Base-by-base conservation (phyloP, 345 rosid species). In the Arabis hirsuta region DNA sequence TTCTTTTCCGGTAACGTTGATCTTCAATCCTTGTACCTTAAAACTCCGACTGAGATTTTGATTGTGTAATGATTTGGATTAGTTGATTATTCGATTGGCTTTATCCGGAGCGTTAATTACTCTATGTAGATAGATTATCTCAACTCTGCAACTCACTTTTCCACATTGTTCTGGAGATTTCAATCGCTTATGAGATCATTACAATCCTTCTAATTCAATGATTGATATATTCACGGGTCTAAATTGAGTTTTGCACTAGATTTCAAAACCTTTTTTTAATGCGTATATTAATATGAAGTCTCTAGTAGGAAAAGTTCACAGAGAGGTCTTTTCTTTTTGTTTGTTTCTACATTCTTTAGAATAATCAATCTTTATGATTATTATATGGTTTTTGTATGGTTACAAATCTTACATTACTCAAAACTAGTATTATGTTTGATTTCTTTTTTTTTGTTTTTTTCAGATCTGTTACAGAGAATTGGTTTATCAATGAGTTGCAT, bases 221-320 rank as follows among this genome's bases (percentile, higher is more conserved):
- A 71, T 71, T 50, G n/a, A 66, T 36, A 66, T 36, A 13, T 53
- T 36, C 69, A 62, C 53, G 55, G 46, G 62, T 44, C 26, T 71
- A 13, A 50, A 61, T 62, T 11, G 43, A 11, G 39, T 34, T 6
- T 34, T 34, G 9, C 38, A 34, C 38, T 34, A 34, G 9, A 34
- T 6, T 34, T 34, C 9, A 34, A 34, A 34, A 16, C 16, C 16
- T 32, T 5, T 32, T 31, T 32, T 32, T 32, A 32, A 32, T 32
- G 36, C 36, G 36, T 32, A 20, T 48, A 43, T 62, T 67, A 19
- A 31, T 52, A 9, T 60, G 24, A 60, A 67, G 65, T 73, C 58
- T 58, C 27, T 53, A 44, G 45, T 54, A 24, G 20, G 5, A 4
- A n/a, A 52, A 44, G 55, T 32, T 67, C 6, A 72, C 19, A 20